Base-by-base conservation (phyloP, 2,329 filamentous ascomycete species). In the Dactylella cylindrospora region DNA sequence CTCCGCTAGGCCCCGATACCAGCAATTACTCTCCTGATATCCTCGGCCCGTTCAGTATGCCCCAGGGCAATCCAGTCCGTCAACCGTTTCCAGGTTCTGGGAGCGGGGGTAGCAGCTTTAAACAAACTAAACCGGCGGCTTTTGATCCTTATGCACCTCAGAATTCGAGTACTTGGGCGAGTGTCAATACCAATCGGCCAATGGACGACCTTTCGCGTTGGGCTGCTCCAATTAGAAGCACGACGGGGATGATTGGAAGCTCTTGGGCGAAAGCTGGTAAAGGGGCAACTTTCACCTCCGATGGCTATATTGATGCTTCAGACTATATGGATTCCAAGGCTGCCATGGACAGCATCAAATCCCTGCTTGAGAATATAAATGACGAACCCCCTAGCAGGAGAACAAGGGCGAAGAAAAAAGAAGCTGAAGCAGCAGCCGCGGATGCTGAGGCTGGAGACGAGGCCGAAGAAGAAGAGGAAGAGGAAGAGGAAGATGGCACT, bases 331-430 rank as follows among this genome's bases (percentile, higher is more conserved):
- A 90, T 66, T 81, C 85, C 0, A 76, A 77, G 55, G 85, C 88
- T 71, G 86, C 88, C 8, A 82, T 80, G 44, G 84, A 84, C 39
- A 87, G 91, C 67, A 78, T 93, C 66, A 93, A 93, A 71, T 86
- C 85, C 5, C 73, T 93, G n/a, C 77, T 93, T 1, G 88, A 91
- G 71, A 88, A 86, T 5, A 85, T 85, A 7, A 83, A 91, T 73
- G 86, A 90, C 47, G 85, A 88, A 10, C 84, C 86, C 0, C 75
- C 75, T 57, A 68, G 69, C 17, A 76, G 76, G 40, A 72, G 66
- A 13, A 66, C 65, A 23, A 55, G 49, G 25, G 49, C 49, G 13
- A 50, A 61, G 33, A 43, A 53, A 12, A 61, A 64, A 28, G 52
- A 44, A 1, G 52, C 61, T 22, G 49, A 66, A 40, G 33, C 38